Evolutionary conservation across 306 rosid species (phyloP).

Genomic region (Corylus americana): DNA sequence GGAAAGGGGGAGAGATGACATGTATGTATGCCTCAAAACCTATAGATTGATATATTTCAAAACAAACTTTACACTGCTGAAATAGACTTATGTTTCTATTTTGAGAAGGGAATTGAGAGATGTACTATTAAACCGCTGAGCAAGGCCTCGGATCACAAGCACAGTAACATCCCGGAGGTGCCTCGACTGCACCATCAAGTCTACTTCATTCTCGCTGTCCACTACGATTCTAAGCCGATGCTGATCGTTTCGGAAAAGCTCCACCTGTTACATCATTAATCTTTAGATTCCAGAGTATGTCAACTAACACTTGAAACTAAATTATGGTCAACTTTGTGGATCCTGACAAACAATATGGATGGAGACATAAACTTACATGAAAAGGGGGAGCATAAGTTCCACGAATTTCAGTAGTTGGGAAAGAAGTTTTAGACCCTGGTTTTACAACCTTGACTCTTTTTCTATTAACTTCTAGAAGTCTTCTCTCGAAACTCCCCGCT

Average conservation of each 20-base stretch:
- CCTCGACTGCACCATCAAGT: conserved; percentile 91
- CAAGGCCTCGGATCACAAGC: conserved; percentile 91
- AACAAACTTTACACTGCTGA: conserved; percentile 15
- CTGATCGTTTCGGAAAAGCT: conserved; percentile 82
- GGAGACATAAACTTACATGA: conserved; percentile 62
- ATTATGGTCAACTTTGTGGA: too few species aligned
- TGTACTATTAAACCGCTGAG: conserved; percentile 95
- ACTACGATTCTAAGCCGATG: conserved; percentile 85
- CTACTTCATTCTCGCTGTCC: conserved; percentile 85
- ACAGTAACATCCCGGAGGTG: conserved; percentile 88
- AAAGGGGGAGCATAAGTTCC: conserved; percentile 95
- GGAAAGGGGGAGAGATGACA: background rate
- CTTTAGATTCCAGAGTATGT: background rate
- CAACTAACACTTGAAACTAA: background rate
- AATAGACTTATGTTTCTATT: conserved; percentile 59
- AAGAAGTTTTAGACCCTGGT: conserved; percentile 93
- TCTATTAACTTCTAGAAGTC: conserved; percentile 79
- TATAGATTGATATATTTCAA: background rate
- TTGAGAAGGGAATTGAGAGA: conserved; percentile 96
- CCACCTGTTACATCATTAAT: conserved; percentile 64
- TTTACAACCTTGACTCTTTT: conserved; percentile 91
- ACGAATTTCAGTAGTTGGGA: conserved; percentile 89
- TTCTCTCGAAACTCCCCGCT: conserved; percentile 72
- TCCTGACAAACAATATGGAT: background rate
- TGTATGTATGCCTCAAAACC: background rate